Percentiles rank a stretch among this genome's conserved stretches.
phyloP scores from a whole-genome alignment of 306 rosid species.

The Ormosia emarginata region DNA sequence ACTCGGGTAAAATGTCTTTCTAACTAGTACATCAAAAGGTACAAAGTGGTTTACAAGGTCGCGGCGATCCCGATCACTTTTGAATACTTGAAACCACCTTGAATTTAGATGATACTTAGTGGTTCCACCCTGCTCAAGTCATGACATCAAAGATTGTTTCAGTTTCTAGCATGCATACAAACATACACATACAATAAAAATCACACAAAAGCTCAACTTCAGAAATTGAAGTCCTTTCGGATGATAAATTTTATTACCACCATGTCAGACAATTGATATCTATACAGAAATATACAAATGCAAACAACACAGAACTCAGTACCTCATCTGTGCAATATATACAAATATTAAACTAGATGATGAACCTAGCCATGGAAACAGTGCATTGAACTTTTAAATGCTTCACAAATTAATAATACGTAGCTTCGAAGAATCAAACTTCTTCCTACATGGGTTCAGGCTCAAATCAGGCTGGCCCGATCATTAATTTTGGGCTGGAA shows the following conservation, averaged over 20 bases:
- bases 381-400: background rate
- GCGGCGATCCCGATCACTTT: slow-evolving; percentile 88
- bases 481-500: background rate
- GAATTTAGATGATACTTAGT: slow-evolving; percentile 81
- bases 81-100: slow-evolving; percentile 89
- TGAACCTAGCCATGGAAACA: background rate
- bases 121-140: slow-evolving; percentile 79
- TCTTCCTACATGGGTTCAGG: background rate
- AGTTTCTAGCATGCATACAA: slow-evolving; percentile 15
- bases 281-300: background rate
- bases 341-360: background rate
- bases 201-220: slow-evolving; percentile 14
- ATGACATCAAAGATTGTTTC: slow-evolving; percentile 28
- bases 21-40: slow-evolving; percentile 15
- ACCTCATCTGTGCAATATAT: background rate
- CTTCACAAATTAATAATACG: background rate
- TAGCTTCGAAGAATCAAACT: slow-evolving; percentile 5
- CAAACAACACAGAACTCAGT: slow-evolving; percentile 11
- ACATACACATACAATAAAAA: background rate
- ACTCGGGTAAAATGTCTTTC: background rate
- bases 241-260: background rate
- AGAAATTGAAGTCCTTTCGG: background rate
- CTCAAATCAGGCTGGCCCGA: background rate
- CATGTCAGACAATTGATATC: slow-evolving; percentile 1
- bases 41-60: slow-evolving; percentile 64